Percentiles rank a stretch among this genome's conserved stretches.
These are phyloP conservation scores for Musa beccarii DNA, from an alignment of 176 grass and related monocot species.

Conservation along the genomic window DNA sequence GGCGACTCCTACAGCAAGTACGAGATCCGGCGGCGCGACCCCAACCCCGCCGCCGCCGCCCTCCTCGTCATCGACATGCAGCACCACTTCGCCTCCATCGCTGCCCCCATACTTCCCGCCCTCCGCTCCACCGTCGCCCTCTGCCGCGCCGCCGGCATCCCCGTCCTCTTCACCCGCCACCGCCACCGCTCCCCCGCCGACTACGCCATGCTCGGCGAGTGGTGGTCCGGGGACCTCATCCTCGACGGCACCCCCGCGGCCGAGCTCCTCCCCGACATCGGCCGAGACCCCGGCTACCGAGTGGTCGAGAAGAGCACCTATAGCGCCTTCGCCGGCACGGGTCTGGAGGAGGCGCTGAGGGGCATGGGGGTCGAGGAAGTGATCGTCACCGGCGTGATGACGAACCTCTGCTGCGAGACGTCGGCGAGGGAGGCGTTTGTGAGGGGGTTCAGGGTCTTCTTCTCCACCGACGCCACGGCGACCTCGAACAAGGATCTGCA, in stretches of 20 bases:
- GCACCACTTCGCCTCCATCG: constrained; percentile 49
- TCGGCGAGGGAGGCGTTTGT: constrained; percentile 64
- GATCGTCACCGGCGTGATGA: constrained; percentile 57
- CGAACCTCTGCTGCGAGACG: constrained; percentile 79
- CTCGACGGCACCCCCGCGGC: constrained; percentile 37
- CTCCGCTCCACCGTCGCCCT: constrained; percentile 37
- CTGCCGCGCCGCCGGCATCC: constrained; percentile 36
- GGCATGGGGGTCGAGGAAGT: constrained; percentile 48
- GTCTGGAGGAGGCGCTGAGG: constrained; percentile 32
- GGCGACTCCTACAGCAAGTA: constrained; percentile 15
- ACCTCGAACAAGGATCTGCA: constrained; percentile 44
- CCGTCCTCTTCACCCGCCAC: constrained; percentile 54
- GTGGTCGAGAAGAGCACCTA: constrained; percentile 59
- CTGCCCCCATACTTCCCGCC: constrained; percentile 25
- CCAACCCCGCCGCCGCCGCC: constrained; percentile 29
- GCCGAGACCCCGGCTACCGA: constrained; percentile 22
- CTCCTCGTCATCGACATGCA: constrained; percentile 68
- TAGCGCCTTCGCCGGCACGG: constrained; percentile 52
- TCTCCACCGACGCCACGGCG: constrained; percentile 61
- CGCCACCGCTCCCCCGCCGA: constrained; percentile 26
- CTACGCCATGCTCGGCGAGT: constrained; percentile 36
- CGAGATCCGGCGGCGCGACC: constrained; percentile 47
- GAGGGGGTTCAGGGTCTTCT: constrained; percentile 67
- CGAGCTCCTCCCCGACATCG: constrained; percentile 40
- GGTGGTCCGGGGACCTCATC: constrained; percentile 54